Percentiles rank a stretch among this genome's conserved stretches.
phyloP scores from a whole-genome alignment of 805 yeast species.

The Kluyveromyces siamensis region DNA sequence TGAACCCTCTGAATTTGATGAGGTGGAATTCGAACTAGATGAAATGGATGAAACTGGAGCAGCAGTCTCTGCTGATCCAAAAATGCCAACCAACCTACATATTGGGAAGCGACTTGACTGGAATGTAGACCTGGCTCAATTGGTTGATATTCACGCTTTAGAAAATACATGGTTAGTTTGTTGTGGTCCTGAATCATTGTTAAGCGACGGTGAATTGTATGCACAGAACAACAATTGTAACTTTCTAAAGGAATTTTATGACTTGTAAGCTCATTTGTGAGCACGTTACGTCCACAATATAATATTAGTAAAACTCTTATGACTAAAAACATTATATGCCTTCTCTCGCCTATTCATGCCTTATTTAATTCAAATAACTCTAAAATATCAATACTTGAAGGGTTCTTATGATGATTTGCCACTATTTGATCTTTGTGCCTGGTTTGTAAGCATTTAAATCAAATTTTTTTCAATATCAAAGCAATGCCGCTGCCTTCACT shows the following conservation, averaged over 20 bases:
- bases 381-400: too few species aligned
- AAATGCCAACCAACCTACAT: constrained; percentile 10
- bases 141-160: constrained; percentile 10
- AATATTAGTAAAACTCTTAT: too few species aligned
- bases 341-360: too few species aligned
- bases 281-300: neutral
- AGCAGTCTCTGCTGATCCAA: constrained; percentile 4
- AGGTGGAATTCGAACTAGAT: constrained; percentile 13
- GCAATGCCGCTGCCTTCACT: too few species aligned
- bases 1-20: constrained; percentile 3
- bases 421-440: too few species aligned
- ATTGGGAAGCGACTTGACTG: constrained; percentile 21
- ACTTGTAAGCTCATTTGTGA: constrained; percentile 6
- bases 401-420: too few species aligned
- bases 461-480: too few species aligned
- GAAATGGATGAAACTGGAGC: constrained; percentile 13
- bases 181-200: constrained; percentile 24
- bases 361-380: too few species aligned
- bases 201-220: constrained; percentile 13
- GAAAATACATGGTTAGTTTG: constrained; percentile 21
- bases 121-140: constrained; percentile 17
- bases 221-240: constrained; percentile 14
- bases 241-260: constrained; percentile 17
- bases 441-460: too few species aligned
- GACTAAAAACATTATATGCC: too few species aligned